Conservation (phyloP, 805 yeast species). For the Suhomyces sp. region DNA sequence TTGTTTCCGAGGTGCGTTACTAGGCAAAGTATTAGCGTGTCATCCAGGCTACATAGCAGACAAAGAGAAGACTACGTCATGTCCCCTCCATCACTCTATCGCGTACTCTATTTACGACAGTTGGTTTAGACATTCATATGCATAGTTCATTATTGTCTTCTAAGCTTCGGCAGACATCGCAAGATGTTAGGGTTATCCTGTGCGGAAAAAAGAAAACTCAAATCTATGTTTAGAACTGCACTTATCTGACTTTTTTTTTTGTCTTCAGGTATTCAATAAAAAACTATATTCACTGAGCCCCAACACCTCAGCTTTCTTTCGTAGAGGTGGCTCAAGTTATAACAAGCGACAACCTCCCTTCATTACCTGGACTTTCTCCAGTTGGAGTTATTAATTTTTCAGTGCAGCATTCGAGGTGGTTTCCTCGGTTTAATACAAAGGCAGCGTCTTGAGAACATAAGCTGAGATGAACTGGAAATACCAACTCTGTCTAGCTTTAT, state of each 20-base stretch:
- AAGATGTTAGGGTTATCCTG: not conserved
- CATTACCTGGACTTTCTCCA: not conserved
- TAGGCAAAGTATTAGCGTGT: not conserved
- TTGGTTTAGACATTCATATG: not conserved
- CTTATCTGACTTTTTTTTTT: not conserved
- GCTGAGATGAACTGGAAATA: not conserved
- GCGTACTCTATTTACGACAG: not conserved
- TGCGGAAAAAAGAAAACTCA: not conserved
- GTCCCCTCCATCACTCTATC: not conserved
- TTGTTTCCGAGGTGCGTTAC: not conserved
- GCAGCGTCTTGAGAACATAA: not conserved
- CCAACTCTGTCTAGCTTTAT: not conserved
- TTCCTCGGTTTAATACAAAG: not conserved
- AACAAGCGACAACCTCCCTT: not conserved
- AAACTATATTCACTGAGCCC: not conserved
- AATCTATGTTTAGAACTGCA: not conserved
- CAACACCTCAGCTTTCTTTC: not conserved
- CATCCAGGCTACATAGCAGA: not conserved
- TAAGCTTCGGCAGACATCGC: not conserved
- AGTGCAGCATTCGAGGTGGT: not conserved
- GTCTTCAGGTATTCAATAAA: not conserved
- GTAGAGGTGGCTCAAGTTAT: not conserved
- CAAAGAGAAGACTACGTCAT: not conserved
- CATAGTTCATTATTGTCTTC: not conserved
- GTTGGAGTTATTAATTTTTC: not conserved